Base-by-base conservation (phyloP, 2,329 filamentous ascomycete genomes). In the Venturiaceae sp. region DNA sequence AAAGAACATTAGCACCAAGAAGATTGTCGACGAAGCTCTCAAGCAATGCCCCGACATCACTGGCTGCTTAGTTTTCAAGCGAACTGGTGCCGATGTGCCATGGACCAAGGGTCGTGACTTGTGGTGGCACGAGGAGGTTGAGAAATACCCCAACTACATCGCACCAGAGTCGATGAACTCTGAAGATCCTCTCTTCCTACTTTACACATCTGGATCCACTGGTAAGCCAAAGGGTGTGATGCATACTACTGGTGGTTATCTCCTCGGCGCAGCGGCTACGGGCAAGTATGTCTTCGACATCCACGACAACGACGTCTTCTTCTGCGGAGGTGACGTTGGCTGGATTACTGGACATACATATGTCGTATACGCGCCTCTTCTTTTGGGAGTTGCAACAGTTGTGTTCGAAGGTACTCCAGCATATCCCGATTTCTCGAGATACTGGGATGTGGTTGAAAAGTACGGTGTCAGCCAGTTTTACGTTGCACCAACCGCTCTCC, bases 311-410 rank as follows among this genome's bases (percentile, higher is more conserved):
- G 94, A 99, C 73, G 84, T 83, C 63, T 96, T 94, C 82, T 97
- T 97, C 82, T 99, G 94, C 67, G 94, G 92, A 73, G 94, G 94
- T 72, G 94, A 99, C 69, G 92, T 99, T 46, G 94, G 94, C 64
- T 99, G 94, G 94, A 97, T 99, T 71, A 99, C 94, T 32, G 94
- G 94, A 19, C 94, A 99, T 77, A 96, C 94, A 26, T 99, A 99
- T 68, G 92, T 97, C 59, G 92, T 99, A 39, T 99, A 99, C 71
- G 91, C 94, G 11, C 94, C 94, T 63, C 81, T 99, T 57, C 80
- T 99, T 50, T 84, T 97, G 53, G 94, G 94, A 77, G 88, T 96
- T 62, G 85, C 92, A 9, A 97, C 92, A 0, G 90, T 99, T 19
- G 92, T 99, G 32, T 99, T 97, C 66, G 94, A 99, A 77, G 95